Evolutionary conservation across 2,329 filamentous ascomycete species (phyloP).

Genomic region (Aspergillus bombycis): DNA sequence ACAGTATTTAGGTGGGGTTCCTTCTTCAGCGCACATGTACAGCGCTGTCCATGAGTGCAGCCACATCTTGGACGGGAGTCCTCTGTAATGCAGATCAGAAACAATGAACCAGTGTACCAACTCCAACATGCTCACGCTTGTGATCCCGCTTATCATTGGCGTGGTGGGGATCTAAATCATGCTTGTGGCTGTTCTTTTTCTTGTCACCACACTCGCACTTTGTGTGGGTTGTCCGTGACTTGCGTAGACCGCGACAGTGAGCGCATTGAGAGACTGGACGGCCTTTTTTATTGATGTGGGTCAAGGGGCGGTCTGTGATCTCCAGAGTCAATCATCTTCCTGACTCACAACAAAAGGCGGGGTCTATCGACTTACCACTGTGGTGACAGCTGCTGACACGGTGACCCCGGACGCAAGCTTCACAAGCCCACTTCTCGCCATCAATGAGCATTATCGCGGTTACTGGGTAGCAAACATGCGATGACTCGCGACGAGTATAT

Average conservation of each 20-base stretch:
- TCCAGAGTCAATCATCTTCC: slow-evolving; percentile 3
- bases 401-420: slow-evolving; percentile 97
- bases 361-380: slow-evolving; percentile 67
- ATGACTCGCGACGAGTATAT: slow-evolving; percentile 37
- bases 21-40: slow-evolving; percentile 64
- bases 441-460: slow-evolving; percentile 72
- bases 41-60: slow-evolving; percentile 63
- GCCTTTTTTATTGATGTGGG: slow-evolving; percentile 97
- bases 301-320: slow-evolving; percentile 77
- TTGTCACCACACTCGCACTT: slow-evolving; percentile 98
- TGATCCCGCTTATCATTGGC: slow-evolving; percentile 39
- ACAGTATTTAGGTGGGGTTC: slow-evolving; percentile 56
- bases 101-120: slow-evolving; percentile 28
- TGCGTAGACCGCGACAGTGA: slow-evolving; percentile 94
- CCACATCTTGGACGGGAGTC: slow-evolving; percentile 45
- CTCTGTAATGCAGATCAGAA: slow-evolving; percentile 41
- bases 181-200: slow-evolving; percentile 62
- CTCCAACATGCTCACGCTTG: slow-evolving; percentile 41
- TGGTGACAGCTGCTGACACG: slow-evolving; percentile 99
- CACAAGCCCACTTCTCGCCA: slow-evolving; percentile 97
- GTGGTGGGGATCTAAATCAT: slow-evolving; percentile 39
- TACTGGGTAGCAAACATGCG: slow-evolving; percentile 44
- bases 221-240: slow-evolving; percentile 90
- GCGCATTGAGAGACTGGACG: slow-evolving; percentile 96
- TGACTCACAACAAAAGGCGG: not conserved